Evolutionary conservation across 352 stramenopile species (phyloP).

Genomic region (Phytophthora fragariae): DNA sequence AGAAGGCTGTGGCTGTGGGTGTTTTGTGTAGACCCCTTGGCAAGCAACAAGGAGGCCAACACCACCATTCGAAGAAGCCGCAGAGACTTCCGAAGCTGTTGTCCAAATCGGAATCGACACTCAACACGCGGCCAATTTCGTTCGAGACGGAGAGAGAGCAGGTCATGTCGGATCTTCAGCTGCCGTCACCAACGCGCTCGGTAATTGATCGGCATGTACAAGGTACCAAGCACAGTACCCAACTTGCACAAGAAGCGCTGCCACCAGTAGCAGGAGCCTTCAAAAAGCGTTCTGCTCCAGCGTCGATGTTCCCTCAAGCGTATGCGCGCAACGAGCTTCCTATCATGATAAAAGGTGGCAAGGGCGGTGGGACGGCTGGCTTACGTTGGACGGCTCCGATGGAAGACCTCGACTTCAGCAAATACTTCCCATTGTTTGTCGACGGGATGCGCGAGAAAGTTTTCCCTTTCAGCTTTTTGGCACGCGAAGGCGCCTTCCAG

Average conservation of each 20-base stretch:
- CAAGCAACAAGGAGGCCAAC: constrained; percentile 17
- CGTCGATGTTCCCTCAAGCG: constrained; percentile 63
- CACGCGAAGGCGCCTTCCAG: constrained; percentile 82
- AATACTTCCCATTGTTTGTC: constrained; percentile 93
- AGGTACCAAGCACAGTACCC: constrained; percentile 51
- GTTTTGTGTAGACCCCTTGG: constrained; percentile 27
- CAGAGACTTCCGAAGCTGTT: constrained; percentile 57
- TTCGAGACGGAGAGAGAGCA: constrained; percentile 58
- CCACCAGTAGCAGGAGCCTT: constrained; percentile 65
- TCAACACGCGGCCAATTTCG: constrained; percentile 37
- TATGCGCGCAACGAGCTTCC: constrained; percentile 73
- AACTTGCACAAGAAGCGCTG: constrained; percentile 39
- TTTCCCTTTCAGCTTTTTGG: constrained; percentile 84
- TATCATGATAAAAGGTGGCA: constrained; percentile 75
- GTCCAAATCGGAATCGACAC: constrained; percentile 24
- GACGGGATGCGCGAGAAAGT: constrained; percentile 87
- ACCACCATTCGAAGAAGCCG: constrained; percentile 44
- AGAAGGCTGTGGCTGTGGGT: constrained; percentile 57
- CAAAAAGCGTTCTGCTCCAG: constrained; percentile 50
- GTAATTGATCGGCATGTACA: constrained; percentile 65
- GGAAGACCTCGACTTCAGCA: constrained; percentile 78
- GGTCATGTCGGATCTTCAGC: constrained; percentile 59
- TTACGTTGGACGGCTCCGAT: constrained; percentile 69
- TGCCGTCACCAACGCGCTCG: constrained; percentile 66
- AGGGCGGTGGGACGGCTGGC: constrained; percentile 40